These are phyloP conservation scores for Pyrenochaeta sp. DNA, from an alignment of 2,329 filamentous ascomycete species.

Conservation along the genomic window DNA sequence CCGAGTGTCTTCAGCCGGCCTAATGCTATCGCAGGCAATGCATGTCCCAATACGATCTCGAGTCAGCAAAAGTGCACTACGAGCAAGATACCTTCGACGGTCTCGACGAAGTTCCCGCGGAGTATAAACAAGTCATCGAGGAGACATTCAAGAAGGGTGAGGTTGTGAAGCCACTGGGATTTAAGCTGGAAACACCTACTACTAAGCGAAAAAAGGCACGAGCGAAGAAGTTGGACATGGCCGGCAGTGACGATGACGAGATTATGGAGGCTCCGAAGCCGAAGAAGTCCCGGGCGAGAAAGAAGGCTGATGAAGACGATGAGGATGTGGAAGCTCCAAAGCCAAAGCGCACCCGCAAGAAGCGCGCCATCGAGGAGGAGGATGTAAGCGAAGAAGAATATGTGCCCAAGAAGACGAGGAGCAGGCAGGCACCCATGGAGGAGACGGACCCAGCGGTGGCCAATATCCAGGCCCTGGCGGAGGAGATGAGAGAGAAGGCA, in stretches of 20 bases:
- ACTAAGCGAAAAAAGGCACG: slow-evolving; percentile 38
- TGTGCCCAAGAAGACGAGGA: slow-evolving; percentile 23
- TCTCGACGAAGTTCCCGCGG: slow-evolving; percentile 73
- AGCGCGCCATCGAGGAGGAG: slow-evolving; percentile 8
- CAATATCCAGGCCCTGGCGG: slow-evolving; percentile 4
- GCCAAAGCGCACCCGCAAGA: slow-evolving; percentile 18
- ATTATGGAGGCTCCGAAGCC: neutral
- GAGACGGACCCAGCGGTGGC: neutral
- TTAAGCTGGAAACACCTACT: slow-evolving; percentile 20
- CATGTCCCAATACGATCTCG: slow-evolving; percentile 75
- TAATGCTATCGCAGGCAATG: slow-evolving; percentile 72
- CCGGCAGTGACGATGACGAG: slow-evolving; percentile 1
- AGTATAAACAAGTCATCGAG: slow-evolving; percentile 74
- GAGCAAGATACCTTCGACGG: slow-evolving; percentile 73
- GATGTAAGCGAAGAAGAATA: slow-evolving; percentile 14
- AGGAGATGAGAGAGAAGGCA: neutral
- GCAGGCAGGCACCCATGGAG: neutral
- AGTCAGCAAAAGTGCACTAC: slow-evolving; percentile 66
- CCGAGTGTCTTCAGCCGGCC: slow-evolving; percentile 17
- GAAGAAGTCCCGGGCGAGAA: neutral
- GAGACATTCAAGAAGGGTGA: slow-evolving; percentile 76
- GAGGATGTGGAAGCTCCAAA: slow-evolving; percentile 1
- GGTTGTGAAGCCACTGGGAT: slow-evolving; percentile 64
- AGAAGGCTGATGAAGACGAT: neutral
- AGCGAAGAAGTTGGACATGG: slow-evolving; percentile 26